phyloP scores from a whole-genome alignment of 2,329 filamentous ascomycete species.

The Achaetomium macrosporum region DNA sequence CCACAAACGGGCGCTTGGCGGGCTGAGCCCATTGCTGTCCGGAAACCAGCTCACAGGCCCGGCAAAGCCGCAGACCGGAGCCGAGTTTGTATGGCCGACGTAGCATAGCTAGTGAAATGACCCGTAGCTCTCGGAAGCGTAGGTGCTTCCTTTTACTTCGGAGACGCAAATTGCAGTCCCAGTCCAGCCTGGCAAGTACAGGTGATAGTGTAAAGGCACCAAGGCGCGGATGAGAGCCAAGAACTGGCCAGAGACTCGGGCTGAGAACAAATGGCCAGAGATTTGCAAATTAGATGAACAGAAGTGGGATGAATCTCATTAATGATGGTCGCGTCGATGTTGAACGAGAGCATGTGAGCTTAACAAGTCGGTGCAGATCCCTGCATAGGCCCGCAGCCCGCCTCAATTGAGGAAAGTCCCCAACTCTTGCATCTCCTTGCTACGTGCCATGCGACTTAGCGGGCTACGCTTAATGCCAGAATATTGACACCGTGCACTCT shows the following conservation, averaged over 20 bases:
- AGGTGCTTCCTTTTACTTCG: too few species aligned
- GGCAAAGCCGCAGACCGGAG: constrained; percentile 18
- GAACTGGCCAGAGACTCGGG: too few species aligned
- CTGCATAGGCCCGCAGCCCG: constrained; percentile 12
- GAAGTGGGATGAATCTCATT: too few species aligned
- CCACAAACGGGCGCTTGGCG: constrained; percentile 23
- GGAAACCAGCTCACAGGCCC: constrained; percentile 28
- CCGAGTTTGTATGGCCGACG: constrained; percentile 15
- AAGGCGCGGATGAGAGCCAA: too few species aligned
- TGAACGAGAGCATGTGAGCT: constrained; percentile 21
- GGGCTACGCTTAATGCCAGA: too few species aligned
- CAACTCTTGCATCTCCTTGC: not conserved
- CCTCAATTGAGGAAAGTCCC: constrained; percentile 14
- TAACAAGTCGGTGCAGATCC: constrained; percentile 19
- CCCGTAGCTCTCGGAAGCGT: not conserved
- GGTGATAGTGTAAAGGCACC: too few species aligned
- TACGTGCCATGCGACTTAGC: too few species aligned
- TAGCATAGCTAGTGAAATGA: constrained; percentile 12
- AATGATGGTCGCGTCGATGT: constrained; percentile 12
- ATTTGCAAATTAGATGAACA: too few species aligned
- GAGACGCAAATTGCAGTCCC: not conserved
- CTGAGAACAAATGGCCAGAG: too few species aligned
- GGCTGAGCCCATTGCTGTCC: constrained; percentile 21
- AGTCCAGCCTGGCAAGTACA: too few species aligned
- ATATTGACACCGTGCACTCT: too few species aligned